A percentile compares a stretch with the other conserved stretches of the same genome.
These are phyloP conservation scores for Candida tropicalis DNA, from an alignment of 1,139 yeast genomes.

Conservation along the genomic window DNA sequence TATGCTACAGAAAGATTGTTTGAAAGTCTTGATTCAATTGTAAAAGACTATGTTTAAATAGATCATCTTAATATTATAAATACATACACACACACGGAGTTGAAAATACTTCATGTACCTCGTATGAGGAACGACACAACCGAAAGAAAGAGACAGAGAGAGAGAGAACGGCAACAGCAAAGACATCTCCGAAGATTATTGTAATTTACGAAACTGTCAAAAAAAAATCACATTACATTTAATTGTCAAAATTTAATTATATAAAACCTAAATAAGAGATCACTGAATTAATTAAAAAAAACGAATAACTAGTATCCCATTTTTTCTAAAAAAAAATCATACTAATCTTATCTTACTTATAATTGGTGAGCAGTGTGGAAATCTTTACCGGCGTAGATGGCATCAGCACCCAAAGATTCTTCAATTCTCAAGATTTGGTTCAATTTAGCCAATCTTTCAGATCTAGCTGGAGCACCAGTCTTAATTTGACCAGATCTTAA, in stretches of 20 bases:
- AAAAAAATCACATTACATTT: conserved; percentile 1
- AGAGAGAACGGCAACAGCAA: too few relatives aligned
- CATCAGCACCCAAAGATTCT: conserved; percentile 96
- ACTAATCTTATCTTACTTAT: conserved; percentile 24
- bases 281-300: too few relatives aligned
- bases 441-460: conserved; percentile 97
- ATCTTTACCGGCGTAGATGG: conserved; percentile 87
- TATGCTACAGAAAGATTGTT: conserved; percentile 50
- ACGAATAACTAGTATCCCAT: not conserved
- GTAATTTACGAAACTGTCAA: not conserved
- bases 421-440: conserved; percentile 96
- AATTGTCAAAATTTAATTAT: not conserved
- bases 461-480: conserved; percentile 99
- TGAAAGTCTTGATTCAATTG: conserved; percentile 30
- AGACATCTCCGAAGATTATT: too few relatives aligned
- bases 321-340: too few relatives aligned
- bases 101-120: too few relatives aligned
- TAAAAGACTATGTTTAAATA: conserved; percentile 11
- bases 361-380: conserved; percentile 59
- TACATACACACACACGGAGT: too few relatives aligned
- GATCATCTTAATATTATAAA: not conserved
- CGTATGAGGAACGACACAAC: too few relatives aligned
- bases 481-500: conserved; percentile 96
- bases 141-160: too few relatives aligned
- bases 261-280: not conserved